phyloP scores from a whole-genome alignment of 2,329 filamentous ascomycete genomes.

The Thermomyces lanuginosus region DNA sequence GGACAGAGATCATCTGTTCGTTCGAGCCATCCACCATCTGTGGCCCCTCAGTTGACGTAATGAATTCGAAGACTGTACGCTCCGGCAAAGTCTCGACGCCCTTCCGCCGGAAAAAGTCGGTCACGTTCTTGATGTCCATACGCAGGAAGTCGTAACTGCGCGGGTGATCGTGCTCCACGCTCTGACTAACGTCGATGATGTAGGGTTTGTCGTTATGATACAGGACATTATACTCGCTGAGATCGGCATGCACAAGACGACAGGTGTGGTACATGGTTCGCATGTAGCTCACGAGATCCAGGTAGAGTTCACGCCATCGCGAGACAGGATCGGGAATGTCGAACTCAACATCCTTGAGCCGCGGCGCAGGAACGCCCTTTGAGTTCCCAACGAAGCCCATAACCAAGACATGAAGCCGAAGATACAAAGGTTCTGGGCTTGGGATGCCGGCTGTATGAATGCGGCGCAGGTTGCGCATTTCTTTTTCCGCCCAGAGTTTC shows the following conservation, averaged over 20 bases:
- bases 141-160: constrained; percentile 81
- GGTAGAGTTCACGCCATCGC: constrained; percentile 63
- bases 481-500: constrained; percentile 96
- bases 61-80: constrained; percentile 66
- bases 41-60: constrained; percentile 45
- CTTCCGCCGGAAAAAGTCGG: constrained; percentile 78
- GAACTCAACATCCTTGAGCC: constrained; percentile 73
- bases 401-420: constrained; percentile 85
- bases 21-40: constrained; percentile 19
- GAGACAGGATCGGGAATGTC: constrained; percentile 48
- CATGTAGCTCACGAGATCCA: constrained; percentile 77
- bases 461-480: constrained; percentile 81
- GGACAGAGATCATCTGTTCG: constrained; percentile 41
- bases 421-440: constrained; percentile 72
- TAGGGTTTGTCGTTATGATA: constrained; percentile 71
- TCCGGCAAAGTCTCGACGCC: constrained; percentile 69
- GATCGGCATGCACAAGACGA: constrained; percentile 80
- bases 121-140: constrained; percentile 97
- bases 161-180: constrained; percentile 91
- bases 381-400: constrained; percentile 86
- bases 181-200: constrained; percentile 95
- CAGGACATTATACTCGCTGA: constrained; percentile 95
- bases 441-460: constrained; percentile 73
- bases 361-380: constrained; percentile 74
- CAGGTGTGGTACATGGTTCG: constrained; percentile 85